Evolutionary conservation across 768 basidiomycete genomes (phyloP).

Genomic region (Mycena filopes): DNA sequence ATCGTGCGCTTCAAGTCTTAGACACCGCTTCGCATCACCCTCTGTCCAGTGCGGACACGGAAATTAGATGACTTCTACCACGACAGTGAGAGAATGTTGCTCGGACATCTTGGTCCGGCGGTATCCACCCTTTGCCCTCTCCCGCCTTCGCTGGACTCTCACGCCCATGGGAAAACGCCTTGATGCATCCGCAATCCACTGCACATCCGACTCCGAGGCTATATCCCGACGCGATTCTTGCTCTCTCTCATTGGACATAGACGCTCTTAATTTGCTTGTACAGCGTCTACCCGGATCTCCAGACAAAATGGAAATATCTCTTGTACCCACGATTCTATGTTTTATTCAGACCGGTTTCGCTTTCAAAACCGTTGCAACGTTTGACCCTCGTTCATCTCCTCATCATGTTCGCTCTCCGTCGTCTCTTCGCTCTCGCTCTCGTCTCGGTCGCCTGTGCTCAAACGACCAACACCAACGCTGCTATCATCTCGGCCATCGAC

Average conservation of each 20-base stretch:
- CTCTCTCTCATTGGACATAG: constrained; percentile 21
- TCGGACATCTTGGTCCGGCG: constrained; percentile 1
- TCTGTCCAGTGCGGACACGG: background rate
- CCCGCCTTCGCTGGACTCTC: constrained; percentile 2
- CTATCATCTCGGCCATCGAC: constrained; percentile 41
- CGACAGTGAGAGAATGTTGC: constrained; percentile 22
- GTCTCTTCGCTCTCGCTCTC: constrained; percentile 42
- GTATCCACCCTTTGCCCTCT: background rate
- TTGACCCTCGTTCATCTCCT: background rate
- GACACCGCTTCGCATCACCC: constrained; percentile 2
- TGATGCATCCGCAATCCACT: constrained; percentile 14
- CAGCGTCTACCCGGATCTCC: constrained; percentile 4
- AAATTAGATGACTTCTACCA: constrained; percentile 9
- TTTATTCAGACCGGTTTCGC: constrained; percentile 5
- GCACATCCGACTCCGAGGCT: constrained; percentile 7
- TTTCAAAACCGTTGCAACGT: background rate
- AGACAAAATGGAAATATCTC: constrained; percentile 18
- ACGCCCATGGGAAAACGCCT: constrained; percentile 22
- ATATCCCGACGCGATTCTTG: constrained; percentile 7
- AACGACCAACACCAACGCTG: constrained; percentile 46
- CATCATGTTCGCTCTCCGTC: constrained; percentile 44
- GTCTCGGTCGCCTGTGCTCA: constrained; percentile 44
- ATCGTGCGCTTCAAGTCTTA: background rate
- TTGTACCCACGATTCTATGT: constrained; percentile 21
- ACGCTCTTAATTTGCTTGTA: background rate